phyloP scores from a whole-genome alignment of 1,139 yeast species.

The Blastobotrys ciferrii region DNA sequence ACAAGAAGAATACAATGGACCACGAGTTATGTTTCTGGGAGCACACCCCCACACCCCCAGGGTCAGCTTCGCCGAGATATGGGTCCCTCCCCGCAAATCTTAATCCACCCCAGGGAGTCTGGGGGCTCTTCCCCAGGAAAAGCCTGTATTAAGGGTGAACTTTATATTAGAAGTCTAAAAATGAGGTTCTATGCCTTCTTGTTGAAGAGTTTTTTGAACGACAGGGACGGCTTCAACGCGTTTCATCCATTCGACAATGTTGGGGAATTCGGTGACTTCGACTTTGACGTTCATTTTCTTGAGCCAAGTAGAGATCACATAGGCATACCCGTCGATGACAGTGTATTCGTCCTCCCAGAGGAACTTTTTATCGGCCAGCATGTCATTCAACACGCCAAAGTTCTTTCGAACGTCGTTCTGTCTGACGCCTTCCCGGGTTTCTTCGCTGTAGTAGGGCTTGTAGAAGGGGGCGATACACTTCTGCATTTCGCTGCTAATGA shows the following conservation, averaged over 20 bases:
- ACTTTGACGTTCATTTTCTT: neutral
- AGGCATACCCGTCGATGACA: conserved; percentile 6
- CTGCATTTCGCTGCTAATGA: conserved; percentile 5
- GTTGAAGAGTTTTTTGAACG: neutral
- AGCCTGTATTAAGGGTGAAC: no score
- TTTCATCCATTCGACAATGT: conserved; percentile 5
- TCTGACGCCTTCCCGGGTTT: conserved; percentile 1
- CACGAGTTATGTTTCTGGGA: no score
- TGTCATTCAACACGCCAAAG: conserved; percentile 2
- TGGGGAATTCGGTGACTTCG: conserved; percentile 2
- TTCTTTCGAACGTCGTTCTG: conserved; percentile 1
- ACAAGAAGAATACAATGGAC: no score
- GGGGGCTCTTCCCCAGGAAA: no score
- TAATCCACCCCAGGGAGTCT: no score
- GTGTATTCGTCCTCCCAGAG: conserved; percentile 4
- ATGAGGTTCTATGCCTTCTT: neutral
- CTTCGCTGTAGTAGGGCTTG: conserved; percentile 5
- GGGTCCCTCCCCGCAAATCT: no score
- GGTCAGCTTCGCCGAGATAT: no score
- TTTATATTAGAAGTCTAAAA: neutral
- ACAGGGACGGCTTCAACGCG: neutral
- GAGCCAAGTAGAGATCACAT: conserved; percentile 3
- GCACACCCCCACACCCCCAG: no score
- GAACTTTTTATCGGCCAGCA: conserved; percentile 1
- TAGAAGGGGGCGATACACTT: conserved; percentile 2